These are phyloP conservation scores for Mycosphaerella sp. DNA, from an alignment of 2,329 filamentous ascomycete species.

Conservation along the genomic window DNA sequence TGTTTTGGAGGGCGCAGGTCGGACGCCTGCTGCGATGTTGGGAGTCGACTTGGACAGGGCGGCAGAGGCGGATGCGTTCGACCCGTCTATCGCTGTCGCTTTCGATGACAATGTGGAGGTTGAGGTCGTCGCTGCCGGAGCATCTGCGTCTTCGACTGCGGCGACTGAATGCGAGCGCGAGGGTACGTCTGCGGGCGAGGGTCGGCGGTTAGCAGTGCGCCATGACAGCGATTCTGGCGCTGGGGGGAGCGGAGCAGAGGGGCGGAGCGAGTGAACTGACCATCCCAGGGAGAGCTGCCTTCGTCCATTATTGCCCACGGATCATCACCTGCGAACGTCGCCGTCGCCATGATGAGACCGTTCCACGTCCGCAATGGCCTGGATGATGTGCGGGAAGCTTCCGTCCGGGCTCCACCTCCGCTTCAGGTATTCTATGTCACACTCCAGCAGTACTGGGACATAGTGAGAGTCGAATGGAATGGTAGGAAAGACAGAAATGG, in stretches of 20 bases:
- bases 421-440: no score
- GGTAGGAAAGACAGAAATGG: no score
- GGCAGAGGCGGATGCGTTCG: conserved; percentile 5
- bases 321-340: conserved; percentile 1
- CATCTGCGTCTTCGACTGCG: conserved; percentile 17
- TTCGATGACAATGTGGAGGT: not conserved
- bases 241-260: not conserved
- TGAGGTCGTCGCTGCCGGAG: not conserved
- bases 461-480: no score
- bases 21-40: conserved; percentile 23
- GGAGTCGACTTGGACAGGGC: conserved; percentile 18
- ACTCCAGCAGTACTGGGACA: no score
- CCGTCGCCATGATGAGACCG: not conserved
- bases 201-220: conserved; percentile 3
- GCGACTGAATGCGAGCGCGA: conserved; percentile 40
- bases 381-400: no score
- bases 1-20: conserved; percentile 34
- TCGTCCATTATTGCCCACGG: conserved; percentile 31
- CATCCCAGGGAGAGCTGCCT: conserved; percentile 31
- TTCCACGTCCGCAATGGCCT: not conserved
- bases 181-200: conserved; percentile 39
- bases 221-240: no score
- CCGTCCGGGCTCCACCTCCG: no score
- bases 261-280: conserved; percentile 16
- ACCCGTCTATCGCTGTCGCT: not conserved